These are phyloP conservation scores for Boletus subparvulus DNA, from an alignment of 768 basidiomycete genomes.

Conservation along the genomic window DNA sequence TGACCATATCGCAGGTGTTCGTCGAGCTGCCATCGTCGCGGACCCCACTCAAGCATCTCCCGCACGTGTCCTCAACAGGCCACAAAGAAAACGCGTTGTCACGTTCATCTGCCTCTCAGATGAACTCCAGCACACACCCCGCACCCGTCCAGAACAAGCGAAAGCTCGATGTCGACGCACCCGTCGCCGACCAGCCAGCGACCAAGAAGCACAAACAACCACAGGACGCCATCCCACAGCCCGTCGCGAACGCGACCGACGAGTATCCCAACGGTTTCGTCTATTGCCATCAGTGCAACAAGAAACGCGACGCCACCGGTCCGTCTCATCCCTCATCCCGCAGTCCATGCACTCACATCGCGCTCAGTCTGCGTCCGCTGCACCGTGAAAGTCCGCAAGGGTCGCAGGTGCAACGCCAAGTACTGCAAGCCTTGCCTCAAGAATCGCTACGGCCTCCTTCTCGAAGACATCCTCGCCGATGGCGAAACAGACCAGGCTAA, in stretches of 20 bases:
- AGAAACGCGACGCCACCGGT: constrained; percentile 57
- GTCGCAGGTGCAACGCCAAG: constrained; percentile 51
- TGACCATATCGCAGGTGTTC: constrained; percentile 44
- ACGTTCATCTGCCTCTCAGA: constrained; percentile 33
- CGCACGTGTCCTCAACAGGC: constrained; percentile 31
- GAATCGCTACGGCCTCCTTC: constrained; percentile 55
- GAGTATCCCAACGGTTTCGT: constrained; percentile 41
- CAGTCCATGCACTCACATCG: constrained; percentile 7
- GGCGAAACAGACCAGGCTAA: constrained; percentile 27
- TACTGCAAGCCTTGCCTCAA: constrained; percentile 67
- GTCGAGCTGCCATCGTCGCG: constrained; percentile 54
- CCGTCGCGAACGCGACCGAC: constrained; percentile 20
- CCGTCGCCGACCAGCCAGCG: constrained; percentile 17
- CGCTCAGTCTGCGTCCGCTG: constrained; percentile 38
- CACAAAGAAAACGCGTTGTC: constrained; percentile 49
- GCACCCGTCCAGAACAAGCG: constrained; percentile 46
- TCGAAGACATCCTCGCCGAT: constrained; percentile 44
- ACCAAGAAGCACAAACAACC: constrained; percentile 31
- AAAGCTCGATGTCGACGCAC: constrained; percentile 39
- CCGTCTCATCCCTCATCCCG: constrained; percentile 12
- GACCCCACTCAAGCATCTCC: constrained; percentile 17
- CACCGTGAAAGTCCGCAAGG: constrained; percentile 34
- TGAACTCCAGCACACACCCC: constrained; percentile 30
- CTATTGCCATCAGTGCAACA: constrained; percentile 73
- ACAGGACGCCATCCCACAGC: constrained; percentile 17